A percentile compares a stretch with the other conserved stretches of the same genome.
Conservation (phyloP, 352 stramenopile genomes). For the Phytopythium delawarense region DNA sequence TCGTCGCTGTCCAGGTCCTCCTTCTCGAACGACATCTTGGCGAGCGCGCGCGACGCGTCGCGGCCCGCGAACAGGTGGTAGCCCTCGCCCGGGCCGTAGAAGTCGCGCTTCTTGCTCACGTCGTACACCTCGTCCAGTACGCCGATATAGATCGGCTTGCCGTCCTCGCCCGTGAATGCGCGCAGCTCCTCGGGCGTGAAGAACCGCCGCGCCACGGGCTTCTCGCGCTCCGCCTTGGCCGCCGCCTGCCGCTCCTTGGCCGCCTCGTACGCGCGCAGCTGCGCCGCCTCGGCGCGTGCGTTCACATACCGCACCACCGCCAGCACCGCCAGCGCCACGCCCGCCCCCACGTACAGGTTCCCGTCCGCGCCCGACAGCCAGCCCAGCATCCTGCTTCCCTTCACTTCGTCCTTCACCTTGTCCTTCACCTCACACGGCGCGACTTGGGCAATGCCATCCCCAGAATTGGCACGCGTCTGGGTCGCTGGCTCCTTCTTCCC, state of each 20-base stretch:
- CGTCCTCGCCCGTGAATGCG: conserved; percentile 90
- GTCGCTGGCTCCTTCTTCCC: background rate
- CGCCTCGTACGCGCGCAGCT: conserved; percentile 57
- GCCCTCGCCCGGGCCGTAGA: conserved; percentile 86
- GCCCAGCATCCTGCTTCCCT: conserved; percentile 30
- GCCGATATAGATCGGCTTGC: conserved; percentile 91
- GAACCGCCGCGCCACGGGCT: conserved; percentile 73
- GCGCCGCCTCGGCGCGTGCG: conserved; percentile 50
- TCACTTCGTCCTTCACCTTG: background rate
- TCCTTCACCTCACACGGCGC: no score
- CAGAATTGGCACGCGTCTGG: background rate
- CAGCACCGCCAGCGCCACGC: conserved; percentile 48
- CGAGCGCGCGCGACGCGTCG: conserved; percentile 88
- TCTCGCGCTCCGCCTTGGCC: conserved; percentile 59
- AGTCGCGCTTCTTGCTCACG: conserved; percentile 77
- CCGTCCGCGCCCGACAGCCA: conserved; percentile 39
- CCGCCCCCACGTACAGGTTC: conserved; percentile 54
- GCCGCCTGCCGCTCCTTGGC: conserved; percentile 60
- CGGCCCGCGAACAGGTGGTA: conserved; percentile 87
- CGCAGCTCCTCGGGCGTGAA: conserved; percentile 91
- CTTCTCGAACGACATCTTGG: conserved; percentile 79
- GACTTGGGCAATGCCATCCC: background rate
- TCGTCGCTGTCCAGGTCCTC: conserved; percentile 50
- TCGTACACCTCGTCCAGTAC: conserved; percentile 93
- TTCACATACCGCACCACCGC: conserved; percentile 61